Evolutionary conservation across 208 protist species (phyloP), one percentile per base, ranked within the genome.

Genomic region (Trypanosoma cruzi): DNA sequence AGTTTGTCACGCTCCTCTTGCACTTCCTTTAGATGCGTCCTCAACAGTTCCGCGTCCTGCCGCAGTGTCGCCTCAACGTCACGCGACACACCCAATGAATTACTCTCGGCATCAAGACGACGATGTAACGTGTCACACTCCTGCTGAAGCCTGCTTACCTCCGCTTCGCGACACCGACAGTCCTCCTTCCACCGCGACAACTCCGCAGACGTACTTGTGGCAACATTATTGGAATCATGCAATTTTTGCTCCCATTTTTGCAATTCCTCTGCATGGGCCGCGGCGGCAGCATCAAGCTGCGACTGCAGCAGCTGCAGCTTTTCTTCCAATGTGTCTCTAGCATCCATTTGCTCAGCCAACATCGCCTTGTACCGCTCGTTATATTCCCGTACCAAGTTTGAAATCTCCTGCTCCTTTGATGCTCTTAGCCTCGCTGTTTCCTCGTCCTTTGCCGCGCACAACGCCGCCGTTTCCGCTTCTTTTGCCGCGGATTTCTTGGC

Each of bases 361-460:
- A 98, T 98, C 0, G 85, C 28, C 68, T 97, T 97, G 79, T 97
- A 98, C 53, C 84, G 77, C 48, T 96, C 92, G 66, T 98, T 97
- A 83, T 98, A 97, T 74, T 95, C 88, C 64, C 84, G 78, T 20
- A 98, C 90, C 24, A 97, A 65, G 11, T 80, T 71, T 4, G 79
- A 78, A 56, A 84, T 78, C 71, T 97, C 93, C 0, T 68, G 68
- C 22, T 96, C 89, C 64, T 96, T 94, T 28, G 50, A 31, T 4
- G 77, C 62, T 0, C 77, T 74, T 18, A 81, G 67, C 36, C 73
- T 67, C 40, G 69, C 77, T n/a, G 81, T 49, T 50, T 85, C 86
- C 4, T 50, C 64, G 14, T n/a, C 46, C 46, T 52, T 52, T 24
- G 22, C 46, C n/a, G 46, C 46, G 22, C 5, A 88, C 22, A 97